A percentile compares a stretch with the other conserved stretches of the same genome.
Conservation (phyloP, 75 land plant species). For the Cryptomeria japonica region DNA sequence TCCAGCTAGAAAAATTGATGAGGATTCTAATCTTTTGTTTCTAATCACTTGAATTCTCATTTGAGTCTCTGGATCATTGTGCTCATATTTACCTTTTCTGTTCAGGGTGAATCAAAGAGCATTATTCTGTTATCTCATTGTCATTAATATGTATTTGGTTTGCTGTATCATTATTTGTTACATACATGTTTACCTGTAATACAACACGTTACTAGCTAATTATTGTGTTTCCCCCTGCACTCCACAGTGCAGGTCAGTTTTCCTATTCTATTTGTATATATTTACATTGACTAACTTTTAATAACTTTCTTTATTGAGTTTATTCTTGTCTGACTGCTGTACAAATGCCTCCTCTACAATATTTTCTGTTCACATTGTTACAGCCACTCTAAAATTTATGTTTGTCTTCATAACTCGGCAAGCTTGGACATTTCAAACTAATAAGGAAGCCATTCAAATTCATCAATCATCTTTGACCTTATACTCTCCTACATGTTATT, state of each 20-base stretch:
- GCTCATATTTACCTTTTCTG: too few relatives aligned
- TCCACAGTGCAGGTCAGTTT: too few relatives aligned
- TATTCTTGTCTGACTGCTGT: neutral
- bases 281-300: neutral
- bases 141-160: too few relatives aligned
- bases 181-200: too few relatives aligned
- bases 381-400: neutral
- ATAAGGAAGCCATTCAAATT: neutral
- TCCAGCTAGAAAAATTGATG: too few relatives aligned
- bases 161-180: neutral
- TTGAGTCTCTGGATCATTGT: too few relatives aligned
- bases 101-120: too few relatives aligned
- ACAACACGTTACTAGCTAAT: too few relatives aligned
- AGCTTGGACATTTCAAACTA: conserved; percentile 1
- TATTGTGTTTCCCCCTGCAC: too few relatives aligned
- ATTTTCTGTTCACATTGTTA: neutral
- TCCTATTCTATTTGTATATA: neutral
- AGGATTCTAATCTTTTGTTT: too few relatives aligned
- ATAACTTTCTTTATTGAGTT: neutral
- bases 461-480: neutral
- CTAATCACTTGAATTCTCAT: too few relatives aligned
- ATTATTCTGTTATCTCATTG: too few relatives aligned
- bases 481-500: neutral
- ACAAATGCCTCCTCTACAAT: neutral
- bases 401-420: neutral